phyloP scores from a whole-genome alignment of 345 rosid genomes.

The Lepidium africanum region DNA sequence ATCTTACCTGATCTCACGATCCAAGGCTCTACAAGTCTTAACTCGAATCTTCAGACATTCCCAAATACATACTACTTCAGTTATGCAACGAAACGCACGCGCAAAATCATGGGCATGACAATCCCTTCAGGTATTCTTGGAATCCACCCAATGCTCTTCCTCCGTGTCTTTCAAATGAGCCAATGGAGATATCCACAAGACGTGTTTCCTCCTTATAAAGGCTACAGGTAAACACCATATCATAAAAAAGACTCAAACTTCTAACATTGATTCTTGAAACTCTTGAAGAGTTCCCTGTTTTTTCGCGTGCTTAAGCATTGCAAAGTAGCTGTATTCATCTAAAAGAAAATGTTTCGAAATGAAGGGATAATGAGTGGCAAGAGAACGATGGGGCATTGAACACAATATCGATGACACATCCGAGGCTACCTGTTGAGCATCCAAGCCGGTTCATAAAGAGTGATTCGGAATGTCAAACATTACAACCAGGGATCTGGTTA shows the following conservation, averaged over 20 bases:
- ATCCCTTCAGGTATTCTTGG: slow-evolving; percentile 73
- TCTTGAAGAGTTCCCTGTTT: neutral
- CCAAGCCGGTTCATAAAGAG: slow-evolving; percentile 43
- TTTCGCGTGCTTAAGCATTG: neutral
- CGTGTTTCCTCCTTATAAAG: slow-evolving; percentile 74
- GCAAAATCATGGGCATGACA: slow-evolving; percentile 62
- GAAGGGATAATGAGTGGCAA: slow-evolving; percentile 95
- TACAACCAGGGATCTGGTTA: slow-evolving; percentile 90
- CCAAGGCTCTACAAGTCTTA: slow-evolving; percentile 70
- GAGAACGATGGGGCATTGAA: slow-evolving; percentile 96
- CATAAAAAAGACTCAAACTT: neutral
- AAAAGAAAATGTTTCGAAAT: neutral
- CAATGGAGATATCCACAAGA: slow-evolving; percentile 75
- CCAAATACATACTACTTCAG: slow-evolving; percentile 80
- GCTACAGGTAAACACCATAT: slow-evolving; percentile 60
- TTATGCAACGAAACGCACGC: slow-evolving; percentile 88
- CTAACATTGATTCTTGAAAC: neutral
- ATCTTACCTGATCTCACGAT: slow-evolving; percentile 94
- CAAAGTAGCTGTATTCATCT: neutral
- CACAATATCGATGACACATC: slow-evolving; percentile 94
- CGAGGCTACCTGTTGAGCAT: slow-evolving; percentile 77
- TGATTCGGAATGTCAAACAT: slow-evolving; percentile 59
- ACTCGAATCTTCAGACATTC: slow-evolving; percentile 63
- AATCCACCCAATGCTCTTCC: slow-evolving; percentile 81
- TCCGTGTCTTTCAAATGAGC: slow-evolving; percentile 86